These are phyloP conservation scores for Phytophthora crassamura DNA, from an alignment of 352 stramenopile genomes.

Conservation along the genomic window DNA sequence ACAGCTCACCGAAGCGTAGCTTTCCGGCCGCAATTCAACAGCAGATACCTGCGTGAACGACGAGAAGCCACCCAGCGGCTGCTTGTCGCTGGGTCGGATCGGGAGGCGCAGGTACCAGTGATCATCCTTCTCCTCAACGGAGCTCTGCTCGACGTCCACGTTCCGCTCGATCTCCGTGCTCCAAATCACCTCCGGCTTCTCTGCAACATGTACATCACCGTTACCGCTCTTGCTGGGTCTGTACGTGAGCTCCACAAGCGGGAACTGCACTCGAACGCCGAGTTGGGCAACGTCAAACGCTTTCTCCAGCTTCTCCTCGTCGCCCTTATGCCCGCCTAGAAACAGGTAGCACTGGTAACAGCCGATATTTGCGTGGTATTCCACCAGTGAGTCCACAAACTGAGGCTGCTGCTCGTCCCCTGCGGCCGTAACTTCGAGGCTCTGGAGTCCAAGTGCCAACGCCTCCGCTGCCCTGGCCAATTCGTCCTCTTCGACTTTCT, in stretches of 20 bases:
- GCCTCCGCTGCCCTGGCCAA: conserved; percentile 36
- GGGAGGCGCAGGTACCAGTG: conserved; percentile 76
- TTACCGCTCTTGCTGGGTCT: neutral
- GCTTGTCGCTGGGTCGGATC: conserved; percentile 55
- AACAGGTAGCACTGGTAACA: conserved; percentile 83
- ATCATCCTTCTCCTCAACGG: conserved; percentile 49
- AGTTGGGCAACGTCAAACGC: conserved; percentile 36
- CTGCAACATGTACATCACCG: neutral
- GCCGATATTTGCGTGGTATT: conserved; percentile 85
- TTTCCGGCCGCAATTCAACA: conserved; percentile 47
- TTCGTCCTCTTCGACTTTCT: conserved; percentile 41
- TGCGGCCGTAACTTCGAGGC: conserved; percentile 19
- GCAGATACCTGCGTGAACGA: conserved; percentile 62
- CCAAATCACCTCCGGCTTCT: conserved; percentile 41
- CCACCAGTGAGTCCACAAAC: conserved; percentile 53
- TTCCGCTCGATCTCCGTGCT: conserved; percentile 60
- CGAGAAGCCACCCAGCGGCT: conserved; percentile 55
- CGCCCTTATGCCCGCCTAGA: conserved; percentile 17
- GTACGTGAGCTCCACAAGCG: conserved; percentile 40
- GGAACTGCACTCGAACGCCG: conserved; percentile 47
- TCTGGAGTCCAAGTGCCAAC: conserved; percentile 31
- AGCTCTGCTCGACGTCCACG: conserved; percentile 51
- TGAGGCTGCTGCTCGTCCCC: neutral
- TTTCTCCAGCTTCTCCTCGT: neutral
- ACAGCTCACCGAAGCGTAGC: conserved; percentile 56